Base-by-base conservation (phyloP, 768 basidiomycete genomes). In the Mycena haematopus region DNA sequence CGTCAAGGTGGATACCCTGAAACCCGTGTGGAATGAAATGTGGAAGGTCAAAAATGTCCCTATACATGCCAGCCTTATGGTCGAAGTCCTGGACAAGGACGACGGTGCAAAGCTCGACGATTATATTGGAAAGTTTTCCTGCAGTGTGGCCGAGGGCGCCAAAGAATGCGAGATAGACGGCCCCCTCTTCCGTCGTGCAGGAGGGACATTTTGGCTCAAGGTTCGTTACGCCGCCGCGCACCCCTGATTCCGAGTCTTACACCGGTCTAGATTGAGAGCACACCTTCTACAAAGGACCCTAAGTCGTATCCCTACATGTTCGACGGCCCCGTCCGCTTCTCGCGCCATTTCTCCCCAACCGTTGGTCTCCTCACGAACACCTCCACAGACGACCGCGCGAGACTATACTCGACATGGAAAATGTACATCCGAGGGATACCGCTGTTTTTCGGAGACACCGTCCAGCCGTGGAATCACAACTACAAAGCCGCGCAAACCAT, bases 321-420 rank as follows among this genome's bases (percentile, higher is more conserved):
- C 74, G 84, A 88, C 65, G 90, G 91, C 0, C 91, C 90, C 29
- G 79, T 90, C 56, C 87, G 88, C 52, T 92, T 80, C 73, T 86
- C 90, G 14, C 78, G 83, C 5, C 90, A 93, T 70, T 84, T 77
- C 73, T 91, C 89, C 4, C 90, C 90, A 0, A 87, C 86, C 0
- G 80, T 90, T 45, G 91, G 91, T 27, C 77, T 75, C 5, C 74
- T 92, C 33, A 87, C 89, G 19, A 84, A 85, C 62, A 72, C 88
- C 56, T 53, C 63, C 35, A 6, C 36, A 2, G 66, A 67, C 6
- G 82, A 86, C 69, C 84, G 86, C 63, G 79, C 78, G 0, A 84
- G 88, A 0, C 77, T 91, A 24, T 92, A 92, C 70, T 86, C 88
- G 38, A 93, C 91, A 1, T 93, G 92, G 91, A 92, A 92, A 71